Base-by-base conservation (phyloP, 2,329 filamentous ascomycete genomes). In the Colletotrichum euphorbiae region DNA sequence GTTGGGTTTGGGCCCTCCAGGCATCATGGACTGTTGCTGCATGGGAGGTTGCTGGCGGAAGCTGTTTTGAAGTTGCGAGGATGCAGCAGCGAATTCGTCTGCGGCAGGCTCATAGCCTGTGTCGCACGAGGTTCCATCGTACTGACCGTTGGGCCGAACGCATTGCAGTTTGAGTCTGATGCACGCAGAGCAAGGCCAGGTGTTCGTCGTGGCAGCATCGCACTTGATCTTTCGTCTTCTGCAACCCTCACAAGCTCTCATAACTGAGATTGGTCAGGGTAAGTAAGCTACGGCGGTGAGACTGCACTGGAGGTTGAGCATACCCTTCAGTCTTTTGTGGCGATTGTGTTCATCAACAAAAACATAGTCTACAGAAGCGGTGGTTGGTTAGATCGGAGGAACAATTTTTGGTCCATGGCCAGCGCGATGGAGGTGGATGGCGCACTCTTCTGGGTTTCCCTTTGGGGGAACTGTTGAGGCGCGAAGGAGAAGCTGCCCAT, bases 341-440 rank as follows among this genome's bases (percentile, higher is more conserved):
- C 96, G 91, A 83, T 98, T 98, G 80, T 98, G 96, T 80, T 98
- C 95, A 80, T 98, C 95, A 66, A 98, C 96, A 77, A 98, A 98
- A 75, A 98, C 96, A 92, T 98, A 98, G 79, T 98, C 94, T 97
- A 76, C 61, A 71, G 62, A 62, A 9, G 31, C 31, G 48, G 15
- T 31, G 24, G 11, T 31, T 51, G 28, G 48, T 51, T 51, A 51
- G 48, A 51, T 24, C 11, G 24, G 11, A 38, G 36, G 36, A 38
- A 51, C 21, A 51, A 11, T 31, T 15, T 31, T 31, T 6, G 48
- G 48, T 51, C 48, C 31, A 31, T 24, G 48, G 48, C 48, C 28
- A 19, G 31, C 15, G 48, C 48, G 48, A 28, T 51, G 24, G 46
- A 51, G 15, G 46, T 67, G 38, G 63, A 58, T 36, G 65, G 78